Evolutionary conservation across 2,329 filamentous ascomycete species (phyloP).

Genomic region (Microthyrium microscopicum): DNA sequence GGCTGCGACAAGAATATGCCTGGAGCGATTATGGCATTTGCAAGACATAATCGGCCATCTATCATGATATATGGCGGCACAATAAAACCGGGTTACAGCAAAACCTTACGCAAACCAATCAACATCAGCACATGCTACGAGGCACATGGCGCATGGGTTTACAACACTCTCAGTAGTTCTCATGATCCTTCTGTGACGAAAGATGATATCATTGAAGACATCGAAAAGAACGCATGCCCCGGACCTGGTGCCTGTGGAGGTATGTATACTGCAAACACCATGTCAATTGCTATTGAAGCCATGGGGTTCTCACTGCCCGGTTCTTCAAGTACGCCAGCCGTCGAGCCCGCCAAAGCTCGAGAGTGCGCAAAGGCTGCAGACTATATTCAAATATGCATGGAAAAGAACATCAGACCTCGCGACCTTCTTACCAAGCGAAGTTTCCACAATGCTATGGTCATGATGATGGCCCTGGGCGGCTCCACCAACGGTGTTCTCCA

Average conservation of each 20-base stretch:
- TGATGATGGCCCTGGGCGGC: conserved; percentile 85
- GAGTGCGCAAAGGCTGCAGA: conserved; percentile 72
- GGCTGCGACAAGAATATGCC: conserved; percentile 99
- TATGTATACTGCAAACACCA: conserved; percentile 92
- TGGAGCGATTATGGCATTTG: conserved; percentile 77
- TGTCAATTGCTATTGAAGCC: conserved; percentile 80
- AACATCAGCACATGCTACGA: conserved; percentile 86
- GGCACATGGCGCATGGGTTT: conserved; percentile 66
- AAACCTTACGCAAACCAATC: conserved; percentile 58
- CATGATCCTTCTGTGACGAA: conserved; percentile 51
- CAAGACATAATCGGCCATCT: conserved; percentile 78
- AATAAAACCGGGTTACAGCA: conserved; percentile 72
- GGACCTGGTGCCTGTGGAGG: conserved; percentile 66
- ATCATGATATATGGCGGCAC: conserved; percentile 93
- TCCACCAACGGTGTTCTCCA: conserved; percentile 82
- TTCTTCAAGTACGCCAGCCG: conserved; percentile 68
- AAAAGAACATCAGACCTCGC: conserved; percentile 63
- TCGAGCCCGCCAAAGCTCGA: conserved; percentile 66
- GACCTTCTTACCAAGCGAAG: conserved; percentile 64
- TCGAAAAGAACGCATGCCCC: conserved; percentile 64
- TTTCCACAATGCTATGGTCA: conserved; percentile 76
- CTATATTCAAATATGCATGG: conserved; percentile 64
- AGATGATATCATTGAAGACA: conserved; percentile 68
- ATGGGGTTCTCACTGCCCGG: conserved; percentile 73
- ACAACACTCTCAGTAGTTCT: conserved; percentile 55